Evolutionary conservation across 164 flowering plant genomes (phyloP).

Genomic region (Magnolia changhungtana): DNA sequence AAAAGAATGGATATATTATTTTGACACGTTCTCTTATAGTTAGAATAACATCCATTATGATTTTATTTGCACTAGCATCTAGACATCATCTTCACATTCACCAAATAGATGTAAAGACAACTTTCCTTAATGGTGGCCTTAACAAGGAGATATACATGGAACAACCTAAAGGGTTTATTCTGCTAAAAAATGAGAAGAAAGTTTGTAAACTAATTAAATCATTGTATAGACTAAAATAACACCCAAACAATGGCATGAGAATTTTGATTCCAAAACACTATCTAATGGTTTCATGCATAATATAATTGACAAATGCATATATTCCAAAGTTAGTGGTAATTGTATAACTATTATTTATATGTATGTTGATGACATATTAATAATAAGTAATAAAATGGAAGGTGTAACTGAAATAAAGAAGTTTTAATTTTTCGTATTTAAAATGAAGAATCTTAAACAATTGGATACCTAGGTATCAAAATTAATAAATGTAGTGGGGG

Average conservation of each 20-base stretch:
- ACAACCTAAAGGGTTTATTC: not conserved
- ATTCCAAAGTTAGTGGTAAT: not conserved
- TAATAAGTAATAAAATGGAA: not conserved
- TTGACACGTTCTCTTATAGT: too few species aligned
- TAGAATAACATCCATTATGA: too few species aligned
- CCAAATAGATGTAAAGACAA: too few species aligned
- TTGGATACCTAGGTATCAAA: constrained; percentile 2
- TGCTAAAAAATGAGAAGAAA: not conserved
- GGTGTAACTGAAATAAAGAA: not conserved
- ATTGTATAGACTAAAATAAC: not conserved
- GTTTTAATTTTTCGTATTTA: not conserved
- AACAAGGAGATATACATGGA: too few species aligned
- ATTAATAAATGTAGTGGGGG: not conserved
- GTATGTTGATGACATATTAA: not conserved
- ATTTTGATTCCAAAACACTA: too few species aligned
- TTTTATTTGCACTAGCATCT: too few species aligned
- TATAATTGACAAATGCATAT: not conserved
- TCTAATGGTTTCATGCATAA: too few species aligned
- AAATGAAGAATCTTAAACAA: not conserved
- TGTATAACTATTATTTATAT: not conserved
- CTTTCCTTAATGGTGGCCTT: too few species aligned
- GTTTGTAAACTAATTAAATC: not conserved
- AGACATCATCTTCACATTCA: too few species aligned
- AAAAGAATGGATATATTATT: too few species aligned
- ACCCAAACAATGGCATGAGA: not conserved